phyloP scores from a whole-genome alignment of 495 filamentous ascomycete genomes.

The Achaetomiella virescens region DNA sequence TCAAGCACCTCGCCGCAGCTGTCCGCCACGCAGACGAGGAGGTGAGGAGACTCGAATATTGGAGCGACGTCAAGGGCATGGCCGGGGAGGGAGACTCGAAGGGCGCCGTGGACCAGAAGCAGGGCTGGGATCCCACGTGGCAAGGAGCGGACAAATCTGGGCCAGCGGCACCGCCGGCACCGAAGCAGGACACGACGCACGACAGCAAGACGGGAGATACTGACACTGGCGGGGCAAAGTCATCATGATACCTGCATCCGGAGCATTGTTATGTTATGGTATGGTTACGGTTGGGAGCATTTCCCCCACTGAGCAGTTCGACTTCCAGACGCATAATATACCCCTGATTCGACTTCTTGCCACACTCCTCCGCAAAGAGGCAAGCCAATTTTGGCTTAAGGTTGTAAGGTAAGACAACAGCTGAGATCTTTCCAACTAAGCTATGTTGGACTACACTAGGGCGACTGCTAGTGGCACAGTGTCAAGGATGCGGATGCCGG shows the following conservation, averaged over 20 bases:
- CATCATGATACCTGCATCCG: neutral
- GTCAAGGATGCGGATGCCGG: too few species aligned
- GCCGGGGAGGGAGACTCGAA: slow-evolving; percentile 47
- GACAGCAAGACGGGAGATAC: neutral
- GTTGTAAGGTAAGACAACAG: too few species aligned
- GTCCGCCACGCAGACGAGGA: slow-evolving; percentile 60
- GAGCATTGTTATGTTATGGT: neutral
- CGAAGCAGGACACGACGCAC: slow-evolving; percentile 1
- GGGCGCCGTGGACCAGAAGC: slow-evolving; percentile 36
- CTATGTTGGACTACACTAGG: too few species aligned
- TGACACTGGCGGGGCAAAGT: neutral
- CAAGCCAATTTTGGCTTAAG: too few species aligned
- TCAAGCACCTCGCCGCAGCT: slow-evolving; percentile 51
- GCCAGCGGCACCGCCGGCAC: slow-evolving; percentile 18
- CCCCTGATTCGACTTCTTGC: too few species aligned
- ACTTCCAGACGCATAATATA: too few species aligned
- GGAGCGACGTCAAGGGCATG: slow-evolving; percentile 65
- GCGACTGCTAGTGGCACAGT: too few species aligned
- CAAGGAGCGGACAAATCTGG: slow-evolving; percentile 41
- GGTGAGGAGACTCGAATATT: slow-evolving; percentile 62
- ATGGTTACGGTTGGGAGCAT: too few species aligned
- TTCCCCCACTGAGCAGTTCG: too few species aligned
- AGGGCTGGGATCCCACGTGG: slow-evolving; percentile 44
- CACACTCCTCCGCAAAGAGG: too few species aligned
- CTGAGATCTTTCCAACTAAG: too few species aligned